Base-by-base conservation (phyloP, 2,329 filamentous ascomycete species). In the Fusarium setosum region DNA sequence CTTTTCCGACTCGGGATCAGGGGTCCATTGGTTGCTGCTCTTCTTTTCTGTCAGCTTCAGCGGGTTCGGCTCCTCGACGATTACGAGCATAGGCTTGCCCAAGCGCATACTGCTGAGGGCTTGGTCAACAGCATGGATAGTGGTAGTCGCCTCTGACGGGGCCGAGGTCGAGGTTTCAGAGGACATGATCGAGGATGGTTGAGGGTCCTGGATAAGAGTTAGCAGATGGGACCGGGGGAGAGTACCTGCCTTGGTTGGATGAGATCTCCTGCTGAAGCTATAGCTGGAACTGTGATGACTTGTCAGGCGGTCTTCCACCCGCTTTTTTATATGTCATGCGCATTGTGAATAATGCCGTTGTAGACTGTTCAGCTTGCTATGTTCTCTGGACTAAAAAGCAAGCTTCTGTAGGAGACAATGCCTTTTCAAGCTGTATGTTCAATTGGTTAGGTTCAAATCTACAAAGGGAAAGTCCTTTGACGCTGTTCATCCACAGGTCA, bases 161-260 rank as follows among this genome's bases (percentile, higher is more conserved):
- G 45, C 41, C 31, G 35, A 40, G 35, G 23, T 38, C 17, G 38
- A 29, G 4, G 31, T 18, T 17, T 37, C 15, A 7, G 48, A 51
- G 23, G 50, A 34, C 63, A 66, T 67, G 32, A 29, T 47, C 51
- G 44, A 40, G 35, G 45, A 13, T 37, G 21, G 17, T 15, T 35
- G 34, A n/a, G 18, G 18, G 23, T 31, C 24, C 49, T 59, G 34
- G 12, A 40, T n/a, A 52, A 32, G 21, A 17, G 32, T 53, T 18
- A 45, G 50, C 34, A 17, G 20, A 8, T 20, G 12, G 35, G 18
- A 18, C 12, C 34, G 47, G 24, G 8, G 10, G 38, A 17, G 15
- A n/a, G 34, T 24, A 38, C 45, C 52, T 61, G 52, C 56, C 56
- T 61, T 18, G 17, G 12, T 34, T 20, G 13, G 12, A 18, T n/a